Evolutionary conservation across 1,284 basidiomycete species (phyloP).

Genomic region (Ustilago bromivora): DNA sequence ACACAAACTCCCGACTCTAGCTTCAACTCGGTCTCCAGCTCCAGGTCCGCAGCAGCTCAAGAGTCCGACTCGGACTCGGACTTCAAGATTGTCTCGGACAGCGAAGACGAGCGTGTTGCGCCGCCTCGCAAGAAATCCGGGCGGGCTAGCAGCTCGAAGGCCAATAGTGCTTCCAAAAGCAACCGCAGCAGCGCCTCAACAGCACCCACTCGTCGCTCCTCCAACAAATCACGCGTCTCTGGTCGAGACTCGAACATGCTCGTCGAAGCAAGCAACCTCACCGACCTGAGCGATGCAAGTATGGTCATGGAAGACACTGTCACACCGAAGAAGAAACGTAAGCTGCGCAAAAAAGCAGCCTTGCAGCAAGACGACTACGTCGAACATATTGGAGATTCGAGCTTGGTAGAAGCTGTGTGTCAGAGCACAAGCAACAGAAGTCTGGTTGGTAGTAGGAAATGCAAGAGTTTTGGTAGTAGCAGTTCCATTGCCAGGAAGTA

Average conservation of each 20-base stretch:
- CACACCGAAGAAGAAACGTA: slow-evolving; percentile 48
- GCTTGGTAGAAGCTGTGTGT: slow-evolving; percentile 43
- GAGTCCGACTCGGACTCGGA: slow-evolving; percentile 40
- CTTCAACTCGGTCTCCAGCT: slow-evolving; percentile 27
- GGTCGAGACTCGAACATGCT: slow-evolving; percentile 25
- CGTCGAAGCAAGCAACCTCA: slow-evolving; percentile 21
- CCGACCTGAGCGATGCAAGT: slow-evolving; percentile 47
- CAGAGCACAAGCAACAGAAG: slow-evolving; percentile 23
- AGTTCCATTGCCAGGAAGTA: slow-evolving; percentile 12
- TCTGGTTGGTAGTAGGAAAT: slow-evolving; percentile 15
- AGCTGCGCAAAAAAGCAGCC: slow-evolving; percentile 51
- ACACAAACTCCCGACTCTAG: slow-evolving; percentile 22
- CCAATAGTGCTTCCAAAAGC: slow-evolving; percentile 11
- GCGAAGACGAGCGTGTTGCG: slow-evolving; percentile 28
- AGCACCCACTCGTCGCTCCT: slow-evolving; percentile 33
- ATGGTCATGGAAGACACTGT: slow-evolving; percentile 32
- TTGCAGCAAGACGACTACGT: slow-evolving; percentile 57
- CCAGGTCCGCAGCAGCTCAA: slow-evolving; percentile 10
- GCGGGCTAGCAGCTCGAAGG: slow-evolving; percentile 21
- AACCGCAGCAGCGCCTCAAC: slow-evolving; percentile 34
- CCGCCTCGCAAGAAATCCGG: slow-evolving; percentile 28
- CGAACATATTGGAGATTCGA: slow-evolving; percentile 52
- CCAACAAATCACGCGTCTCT: slow-evolving; percentile 29
- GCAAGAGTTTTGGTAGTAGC: slow-evolving; percentile 26
- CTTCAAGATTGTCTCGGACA: slow-evolving; percentile 10